Conservation (phyloP, 1,139 yeast genomes). For the Candida sojae region DNA sequence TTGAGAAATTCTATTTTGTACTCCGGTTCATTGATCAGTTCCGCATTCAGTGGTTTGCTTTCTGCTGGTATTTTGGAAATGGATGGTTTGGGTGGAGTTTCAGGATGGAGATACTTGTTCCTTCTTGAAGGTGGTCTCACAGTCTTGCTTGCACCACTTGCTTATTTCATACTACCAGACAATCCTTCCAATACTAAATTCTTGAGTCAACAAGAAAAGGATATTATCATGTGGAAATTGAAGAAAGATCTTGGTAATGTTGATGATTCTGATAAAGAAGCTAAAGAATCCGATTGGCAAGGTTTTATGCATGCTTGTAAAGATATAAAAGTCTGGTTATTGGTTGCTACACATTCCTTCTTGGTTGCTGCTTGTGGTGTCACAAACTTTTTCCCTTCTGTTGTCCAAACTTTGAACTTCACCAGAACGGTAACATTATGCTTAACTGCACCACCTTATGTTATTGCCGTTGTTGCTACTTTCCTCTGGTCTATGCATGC, state of each 20-base stretch:
- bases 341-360: slow-evolving; percentile 48
- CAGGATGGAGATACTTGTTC: slow-evolving; percentile 74
- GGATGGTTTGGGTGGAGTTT: slow-evolving; percentile 39
- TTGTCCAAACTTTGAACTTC: slow-evolving; percentile 56
- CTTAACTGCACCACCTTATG: slow-evolving; percentile 63
- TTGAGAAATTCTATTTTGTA: slow-evolving; percentile 59
- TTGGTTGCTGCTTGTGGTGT: slow-evolving; percentile 61
- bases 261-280: slow-evolving; percentile 38
- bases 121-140: slow-evolving; percentile 76
- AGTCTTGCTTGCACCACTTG: slow-evolving; percentile 53
- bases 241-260: slow-evolving; percentile 39
- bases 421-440: slow-evolving; percentile 50
- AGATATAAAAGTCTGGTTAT: slow-evolving; percentile 49
- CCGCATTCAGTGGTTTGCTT: slow-evolving; percentile 81
- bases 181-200: slow-evolving; percentile 60
- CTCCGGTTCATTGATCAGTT: slow-evolving; percentile 70
- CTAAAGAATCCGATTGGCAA: slow-evolving; percentile 33
- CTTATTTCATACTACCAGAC: slow-evolving; percentile 70
- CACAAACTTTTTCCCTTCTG: slow-evolving; percentile 63
- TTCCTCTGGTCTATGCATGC: slow-evolving; percentile 59
- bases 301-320: slow-evolving; percentile 41
- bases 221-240: slow-evolving; percentile 48
- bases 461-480: slow-evolving; percentile 54
- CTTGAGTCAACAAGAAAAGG: slow-evolving; percentile 50
- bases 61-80: slow-evolving; percentile 45